These are phyloP conservation scores for Metschnikowia hibisci DNA, from an alignment of 805 yeast genomes.

Conservation along the genomic window DNA sequence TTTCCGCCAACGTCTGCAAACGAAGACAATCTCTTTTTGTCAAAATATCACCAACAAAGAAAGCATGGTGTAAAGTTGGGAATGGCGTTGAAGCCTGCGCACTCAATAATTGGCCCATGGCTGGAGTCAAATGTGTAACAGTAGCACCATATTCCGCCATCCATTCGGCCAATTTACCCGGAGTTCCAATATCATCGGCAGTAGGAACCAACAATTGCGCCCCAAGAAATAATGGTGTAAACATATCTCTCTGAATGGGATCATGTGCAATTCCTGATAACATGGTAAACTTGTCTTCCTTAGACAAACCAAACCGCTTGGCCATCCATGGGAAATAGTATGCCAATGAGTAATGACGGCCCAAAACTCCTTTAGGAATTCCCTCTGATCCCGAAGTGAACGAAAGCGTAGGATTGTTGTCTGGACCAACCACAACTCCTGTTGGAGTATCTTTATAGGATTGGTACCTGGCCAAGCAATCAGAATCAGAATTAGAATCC, in stretches of 20 bases:
- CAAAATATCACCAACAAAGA: constrained; percentile 95
- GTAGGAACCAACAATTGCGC: constrained; percentile 93
- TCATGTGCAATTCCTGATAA: constrained; percentile 98
- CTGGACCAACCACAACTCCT: constrained; percentile 95
- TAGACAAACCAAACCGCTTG: constrained; percentile 69
- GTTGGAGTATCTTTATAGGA: constrained; percentile 55
- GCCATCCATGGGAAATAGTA: constrained; percentile 99
- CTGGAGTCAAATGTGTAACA: constrained; percentile 97
- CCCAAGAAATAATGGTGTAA: constrained; percentile 94
- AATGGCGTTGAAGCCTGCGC: constrained; percentile 92
- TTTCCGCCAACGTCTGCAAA: constrained; percentile 86
- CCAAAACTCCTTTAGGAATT: constrained; percentile 96
- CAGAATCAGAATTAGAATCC: constrained; percentile 29
- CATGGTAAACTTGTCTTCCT: constrained; percentile 91
- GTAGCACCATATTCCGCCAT: constrained; percentile 88
- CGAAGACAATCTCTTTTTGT: constrained; percentile 96
- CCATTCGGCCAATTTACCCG: constrained; percentile 97
- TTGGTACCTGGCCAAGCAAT: constrained; percentile 48
- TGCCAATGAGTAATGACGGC: constrained; percentile 94
- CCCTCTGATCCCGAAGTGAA: constrained; percentile 99
- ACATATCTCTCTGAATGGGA: constrained; percentile 98
- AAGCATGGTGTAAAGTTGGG: constrained; percentile 88
- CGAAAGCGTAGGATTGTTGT: constrained; percentile 91
- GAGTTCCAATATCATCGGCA: constrained; percentile 96
- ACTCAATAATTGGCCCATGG: constrained; percentile 96